These are phyloP conservation scores for Daedaleopsis nitida DNA, from an alignment of 768 basidiomycete species.

Conservation along the genomic window DNA sequence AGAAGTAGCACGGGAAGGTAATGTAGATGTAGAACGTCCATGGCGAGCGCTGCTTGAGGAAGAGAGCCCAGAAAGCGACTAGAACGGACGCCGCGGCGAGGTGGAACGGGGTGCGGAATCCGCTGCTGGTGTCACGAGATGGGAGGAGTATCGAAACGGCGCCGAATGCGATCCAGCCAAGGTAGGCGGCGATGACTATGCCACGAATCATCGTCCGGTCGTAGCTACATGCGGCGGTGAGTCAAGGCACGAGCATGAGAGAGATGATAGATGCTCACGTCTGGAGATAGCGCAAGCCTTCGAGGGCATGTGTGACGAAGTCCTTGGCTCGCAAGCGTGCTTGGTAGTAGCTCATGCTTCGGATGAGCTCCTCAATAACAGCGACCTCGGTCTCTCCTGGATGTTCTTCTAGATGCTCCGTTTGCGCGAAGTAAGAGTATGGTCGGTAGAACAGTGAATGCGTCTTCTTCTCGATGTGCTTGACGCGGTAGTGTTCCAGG, in stretches of 20 bases:
- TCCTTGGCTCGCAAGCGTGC: constrained; percentile 51
- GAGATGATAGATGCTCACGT: constrained; percentile 41
- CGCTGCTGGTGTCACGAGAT: constrained; percentile 6
- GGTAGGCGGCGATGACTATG: constrained; percentile 72
- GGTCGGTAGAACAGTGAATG: constrained; percentile 67
- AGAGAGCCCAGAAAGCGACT: constrained; percentile 46
- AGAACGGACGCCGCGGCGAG: constrained; percentile 29
- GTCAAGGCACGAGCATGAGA: background rate
- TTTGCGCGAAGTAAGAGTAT: constrained; percentile 49
- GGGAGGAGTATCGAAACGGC: constrained; percentile 59
- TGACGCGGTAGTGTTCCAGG: constrained; percentile 75
- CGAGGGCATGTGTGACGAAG: constrained; percentile 55
- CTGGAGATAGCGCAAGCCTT: constrained; percentile 76
- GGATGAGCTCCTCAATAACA: constrained; percentile 50
- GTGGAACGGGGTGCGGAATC: too few relatives aligned
- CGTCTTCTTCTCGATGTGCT: constrained; percentile 67
- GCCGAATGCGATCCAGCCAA: constrained; percentile 76
- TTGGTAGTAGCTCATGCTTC: constrained; percentile 43
- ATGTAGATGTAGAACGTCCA: constrained; percentile 78
- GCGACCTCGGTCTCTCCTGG: constrained; percentile 39
- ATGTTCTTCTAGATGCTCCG: constrained; percentile 25
- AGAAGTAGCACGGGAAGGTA: constrained; percentile 77
- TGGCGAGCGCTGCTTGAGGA: constrained; percentile 65
- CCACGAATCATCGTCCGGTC: constrained; percentile 71
- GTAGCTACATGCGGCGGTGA: constrained; percentile 44